phyloP scores from a whole-genome alignment of 306 rosid genomes.

The Trifolium pratense region DNA sequence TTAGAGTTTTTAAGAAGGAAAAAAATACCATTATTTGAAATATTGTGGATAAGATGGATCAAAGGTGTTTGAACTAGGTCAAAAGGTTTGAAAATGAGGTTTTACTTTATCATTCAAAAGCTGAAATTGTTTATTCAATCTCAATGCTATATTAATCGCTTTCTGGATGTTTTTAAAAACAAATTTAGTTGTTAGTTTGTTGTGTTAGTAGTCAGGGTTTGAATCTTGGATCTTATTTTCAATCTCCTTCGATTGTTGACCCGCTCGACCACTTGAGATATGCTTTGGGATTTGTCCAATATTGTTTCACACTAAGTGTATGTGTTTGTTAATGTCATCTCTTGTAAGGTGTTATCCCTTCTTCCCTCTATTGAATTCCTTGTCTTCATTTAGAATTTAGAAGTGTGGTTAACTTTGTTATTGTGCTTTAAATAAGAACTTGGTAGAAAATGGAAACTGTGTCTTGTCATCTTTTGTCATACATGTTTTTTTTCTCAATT shows the following conservation, averaged over 20 bases:
- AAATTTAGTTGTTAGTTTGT: too few species aligned
- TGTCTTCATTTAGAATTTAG: slow-evolving; percentile 2
- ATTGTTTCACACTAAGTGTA: background rate
- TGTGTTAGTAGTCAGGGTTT: too few species aligned
- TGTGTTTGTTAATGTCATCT: slow-evolving; percentile 19
- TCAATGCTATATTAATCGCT: slow-evolving; percentile 27
- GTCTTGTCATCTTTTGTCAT: slow-evolving; percentile 2
- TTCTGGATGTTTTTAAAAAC: background rate
- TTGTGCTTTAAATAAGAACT: slow-evolving; percentile 23
- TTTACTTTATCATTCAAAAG: slow-evolving; percentile 28
- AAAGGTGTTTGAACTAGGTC: slow-evolving; percentile 42
- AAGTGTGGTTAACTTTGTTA: slow-evolving; percentile 30
- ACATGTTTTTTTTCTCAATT: slow-evolving; percentile 20
- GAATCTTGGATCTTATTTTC: too few species aligned
- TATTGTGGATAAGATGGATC: slow-evolving; percentile 38
- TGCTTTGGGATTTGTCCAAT: background rate
- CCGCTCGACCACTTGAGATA: too few species aligned
- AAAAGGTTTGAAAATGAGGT: slow-evolving; percentile 38
- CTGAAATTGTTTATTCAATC: slow-evolving; percentile 29
- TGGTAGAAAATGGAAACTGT: slow-evolving; percentile 33
- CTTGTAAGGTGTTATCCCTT: slow-evolving; percentile 26
- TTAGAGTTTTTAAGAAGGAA: background rate
- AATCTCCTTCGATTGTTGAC: too few species aligned
- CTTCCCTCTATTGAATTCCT: slow-evolving; percentile 17
- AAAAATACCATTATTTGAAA: slow-evolving; percentile 3